Evolutionary conservation across 345 rosid species (phyloP).

Genomic region (Toxicodendron radicans): DNA sequence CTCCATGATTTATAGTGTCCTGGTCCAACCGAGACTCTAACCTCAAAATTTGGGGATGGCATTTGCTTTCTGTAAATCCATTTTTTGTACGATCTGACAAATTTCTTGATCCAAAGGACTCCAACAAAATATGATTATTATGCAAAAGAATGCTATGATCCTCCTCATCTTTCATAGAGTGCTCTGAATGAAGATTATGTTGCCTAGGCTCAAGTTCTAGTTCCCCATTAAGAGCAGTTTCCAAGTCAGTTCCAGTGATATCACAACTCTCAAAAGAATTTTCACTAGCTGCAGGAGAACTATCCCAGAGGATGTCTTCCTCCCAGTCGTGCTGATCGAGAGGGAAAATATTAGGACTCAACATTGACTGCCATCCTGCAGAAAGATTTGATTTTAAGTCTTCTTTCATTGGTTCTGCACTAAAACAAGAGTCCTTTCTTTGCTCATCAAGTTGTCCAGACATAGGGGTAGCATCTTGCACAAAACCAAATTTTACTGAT

Average conservation of each 20-base stretch:
- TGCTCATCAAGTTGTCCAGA: slow-evolving; percentile 37
- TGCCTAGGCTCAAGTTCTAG: slow-evolving; percentile 31
- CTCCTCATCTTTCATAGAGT: slow-evolving; percentile 37
- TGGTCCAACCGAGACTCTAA: slow-evolving; percentile 56
- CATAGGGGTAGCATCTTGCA: slow-evolving; percentile 31
- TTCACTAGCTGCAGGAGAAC: slow-evolving; percentile 50
- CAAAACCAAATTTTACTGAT: slow-evolving; percentile 37
- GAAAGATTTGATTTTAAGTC: slow-evolving; percentile 37
- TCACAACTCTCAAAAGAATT: slow-evolving; percentile 45
- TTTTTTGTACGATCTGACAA: slow-evolving; percentile 26
- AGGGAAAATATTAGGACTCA: slow-evolving; percentile 48
- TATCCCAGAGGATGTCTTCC: slow-evolving; percentile 78
- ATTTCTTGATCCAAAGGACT: slow-evolving; percentile 52
- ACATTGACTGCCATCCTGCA: slow-evolving; percentile 51
- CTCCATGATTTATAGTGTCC: slow-evolving; percentile 32
- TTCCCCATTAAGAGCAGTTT: slow-evolving; percentile 36
- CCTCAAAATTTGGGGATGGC: slow-evolving; percentile 91
- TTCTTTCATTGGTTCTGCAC: slow-evolving; percentile 71
- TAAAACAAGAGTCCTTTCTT: slow-evolving; percentile 43
- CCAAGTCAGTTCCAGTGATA: slow-evolving; percentile 35
- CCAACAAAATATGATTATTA: slow-evolving; percentile 44
- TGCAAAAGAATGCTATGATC: slow-evolving; percentile 29
- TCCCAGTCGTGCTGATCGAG: slow-evolving; percentile 98
- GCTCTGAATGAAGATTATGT: slow-evolving; percentile 32
- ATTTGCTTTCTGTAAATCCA: slow-evolving; percentile 32